Evolutionary conservation across 2,329 filamentous ascomycete genomes (phyloP).

Genomic region (Hirsutella thompsonii): DNA sequence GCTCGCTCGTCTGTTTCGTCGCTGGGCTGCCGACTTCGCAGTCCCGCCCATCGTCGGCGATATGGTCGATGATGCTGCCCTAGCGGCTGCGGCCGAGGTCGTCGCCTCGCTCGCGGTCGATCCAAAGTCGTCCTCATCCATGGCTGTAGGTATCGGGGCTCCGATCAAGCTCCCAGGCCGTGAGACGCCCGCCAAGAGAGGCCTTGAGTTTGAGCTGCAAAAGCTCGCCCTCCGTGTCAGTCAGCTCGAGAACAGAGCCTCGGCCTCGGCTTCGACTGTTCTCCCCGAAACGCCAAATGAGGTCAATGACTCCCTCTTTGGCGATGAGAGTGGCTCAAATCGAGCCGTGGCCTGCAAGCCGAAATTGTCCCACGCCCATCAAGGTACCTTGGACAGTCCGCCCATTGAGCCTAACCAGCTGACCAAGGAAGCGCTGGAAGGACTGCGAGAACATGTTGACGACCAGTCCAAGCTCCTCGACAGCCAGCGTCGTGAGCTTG

Average conservation of each 20-base stretch:
- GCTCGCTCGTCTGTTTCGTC: constrained; percentile 3
- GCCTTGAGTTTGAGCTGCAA: constrained; percentile 71
- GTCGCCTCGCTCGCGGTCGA: constrained; percentile 38
- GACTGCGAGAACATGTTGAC: constrained; percentile 80
- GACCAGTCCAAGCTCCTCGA: constrained; percentile 88
- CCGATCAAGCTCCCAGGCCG: constrained; percentile 65
- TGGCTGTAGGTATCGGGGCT: constrained; percentile 27
- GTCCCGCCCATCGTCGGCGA: constrained; percentile 13
- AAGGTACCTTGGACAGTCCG: constrained; percentile 26
- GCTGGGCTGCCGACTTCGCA: constrained; percentile 15
- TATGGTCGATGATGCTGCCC: constrained; percentile 42
- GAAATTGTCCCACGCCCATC: constrained; percentile 30
- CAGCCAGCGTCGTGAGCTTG: constrained; percentile 74
- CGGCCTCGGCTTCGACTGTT: constrained; percentile 40
- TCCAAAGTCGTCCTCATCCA: constrained; percentile 23
- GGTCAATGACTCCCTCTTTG: constrained; percentile 50
- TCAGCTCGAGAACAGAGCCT: constrained; percentile 68
- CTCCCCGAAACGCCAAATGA: constrained; percentile 78
- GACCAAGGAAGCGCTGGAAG: constrained; percentile 72
- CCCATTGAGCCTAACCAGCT: constrained; percentile 34
- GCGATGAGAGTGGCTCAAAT: constrained; percentile 41
- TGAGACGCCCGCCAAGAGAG: constrained; percentile 60
- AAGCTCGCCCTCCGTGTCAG: constrained; percentile 68
- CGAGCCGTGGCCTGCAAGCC: constrained; percentile 23
- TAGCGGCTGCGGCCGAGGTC: constrained; percentile 40